phyloP scores from a whole-genome alignment of 352 stramenopile genomes.

The Globisporangium apiculatum region DNA sequence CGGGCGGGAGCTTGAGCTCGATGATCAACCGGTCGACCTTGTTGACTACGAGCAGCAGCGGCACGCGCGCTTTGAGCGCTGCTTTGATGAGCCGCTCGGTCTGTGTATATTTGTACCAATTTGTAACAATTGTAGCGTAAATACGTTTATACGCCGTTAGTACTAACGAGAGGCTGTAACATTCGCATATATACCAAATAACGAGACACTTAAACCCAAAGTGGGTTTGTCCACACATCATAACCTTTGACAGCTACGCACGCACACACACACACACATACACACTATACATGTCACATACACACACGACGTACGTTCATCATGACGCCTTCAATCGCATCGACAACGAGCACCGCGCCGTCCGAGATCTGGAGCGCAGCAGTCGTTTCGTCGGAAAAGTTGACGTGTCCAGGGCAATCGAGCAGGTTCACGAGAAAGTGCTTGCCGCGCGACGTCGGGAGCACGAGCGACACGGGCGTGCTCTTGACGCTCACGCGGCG shows the following conservation, averaged over 20 bases:
- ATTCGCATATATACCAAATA: no score
- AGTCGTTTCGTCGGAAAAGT: conserved; percentile 96
- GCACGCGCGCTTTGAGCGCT: conserved; percentile 85
- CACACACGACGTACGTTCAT: conserved; percentile 71
- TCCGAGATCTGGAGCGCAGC: conserved; percentile 92
- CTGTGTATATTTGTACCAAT: conserved; percentile 17
- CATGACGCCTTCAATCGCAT: conserved; percentile 98
- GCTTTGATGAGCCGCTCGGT: conserved; percentile 94
- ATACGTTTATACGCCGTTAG: no score
- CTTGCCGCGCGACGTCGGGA: conserved; percentile 93
- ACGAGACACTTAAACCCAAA: no score
- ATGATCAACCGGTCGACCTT: conserved; percentile 99
- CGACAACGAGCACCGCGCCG: conserved; percentile 94
- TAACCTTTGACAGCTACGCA: no score
- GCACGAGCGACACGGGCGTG: conserved; percentile 92
- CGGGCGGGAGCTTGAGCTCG: conserved; percentile 96
- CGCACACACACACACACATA: background rate
- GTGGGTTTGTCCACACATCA: no score
- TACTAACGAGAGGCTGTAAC: no score
- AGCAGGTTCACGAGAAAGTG: conserved; percentile 95
- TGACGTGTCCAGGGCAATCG: conserved; percentile 96
- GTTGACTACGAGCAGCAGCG: conserved; percentile 92
- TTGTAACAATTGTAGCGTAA: no score
- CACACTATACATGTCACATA: background rate
- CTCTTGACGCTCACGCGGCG: conserved; percentile 96